phyloP scores from a whole-genome alignment of 192 early-diverging fungal genomes.

The Coemansia sp. region DNA sequence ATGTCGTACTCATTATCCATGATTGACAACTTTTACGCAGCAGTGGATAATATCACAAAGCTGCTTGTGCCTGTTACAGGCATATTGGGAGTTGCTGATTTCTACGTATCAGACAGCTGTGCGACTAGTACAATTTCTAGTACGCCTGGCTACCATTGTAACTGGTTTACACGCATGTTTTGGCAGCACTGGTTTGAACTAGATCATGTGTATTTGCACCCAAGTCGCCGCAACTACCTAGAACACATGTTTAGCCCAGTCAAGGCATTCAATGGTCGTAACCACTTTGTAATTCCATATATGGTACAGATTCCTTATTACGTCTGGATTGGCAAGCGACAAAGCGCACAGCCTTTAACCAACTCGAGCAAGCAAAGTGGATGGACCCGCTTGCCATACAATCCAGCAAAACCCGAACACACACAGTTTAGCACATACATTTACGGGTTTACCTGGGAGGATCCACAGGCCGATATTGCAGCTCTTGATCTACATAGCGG shows the following conservation, averaged over 20 bases:
- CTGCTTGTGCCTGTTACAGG: conserved; percentile 63
- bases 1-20: conserved; percentile 90
- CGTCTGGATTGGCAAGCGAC: conserved; percentile 67
- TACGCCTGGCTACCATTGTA: conserved; percentile 64
- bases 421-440: conserved; percentile 80
- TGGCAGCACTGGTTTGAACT: conserved; percentile 87
- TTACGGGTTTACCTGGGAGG: conserved; percentile 88
- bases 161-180: conserved; percentile 79
- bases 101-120: conserved; percentile 63
- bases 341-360: not conserved
- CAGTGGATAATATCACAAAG: conserved; percentile 65
- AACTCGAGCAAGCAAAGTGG: not conserved
- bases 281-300: conserved; percentile 71
- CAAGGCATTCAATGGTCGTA: conserved; percentile 70
- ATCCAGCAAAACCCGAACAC: conserved; percentile 57
- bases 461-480: conserved; percentile 72
- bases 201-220: conserved; percentile 79
- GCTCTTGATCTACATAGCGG: conserved; percentile 63
- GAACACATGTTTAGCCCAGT: conserved; percentile 78
- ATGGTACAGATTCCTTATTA: conserved; percentile 82
- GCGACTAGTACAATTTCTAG: not conserved
- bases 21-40: conserved; percentile 72
- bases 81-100: conserved; percentile 77
- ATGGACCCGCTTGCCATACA: conserved; percentile 56
- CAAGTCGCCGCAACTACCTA: conserved; percentile 75